Conservation (phyloP, 495 filamentous ascomycete genomes). For the Sordaria brevicollis region DNA sequence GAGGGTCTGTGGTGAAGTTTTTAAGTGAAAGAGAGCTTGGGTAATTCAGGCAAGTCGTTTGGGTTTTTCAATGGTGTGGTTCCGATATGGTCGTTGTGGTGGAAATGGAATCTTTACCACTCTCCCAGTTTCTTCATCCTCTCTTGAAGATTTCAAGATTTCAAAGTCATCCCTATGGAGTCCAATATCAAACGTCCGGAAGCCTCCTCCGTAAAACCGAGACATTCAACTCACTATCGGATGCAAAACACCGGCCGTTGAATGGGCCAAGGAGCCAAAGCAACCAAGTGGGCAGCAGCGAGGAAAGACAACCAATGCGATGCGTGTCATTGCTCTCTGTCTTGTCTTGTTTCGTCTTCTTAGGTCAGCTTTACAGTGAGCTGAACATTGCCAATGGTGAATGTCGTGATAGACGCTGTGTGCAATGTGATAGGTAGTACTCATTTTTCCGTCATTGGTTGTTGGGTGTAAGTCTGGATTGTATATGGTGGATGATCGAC, state of each 20-base stretch:
- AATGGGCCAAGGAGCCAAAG: not conserved
- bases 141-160: not conserved
- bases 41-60: not conserved
- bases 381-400: no score
- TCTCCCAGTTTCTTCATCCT: not conserved
- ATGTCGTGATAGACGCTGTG: no score
- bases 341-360: no score
- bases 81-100: no score
- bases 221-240: not conserved
- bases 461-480: no score
- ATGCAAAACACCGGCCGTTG: not conserved
- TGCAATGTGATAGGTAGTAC: no score
- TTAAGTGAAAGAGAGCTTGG: not conserved
- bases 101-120: no score
- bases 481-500: no score
- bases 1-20: not conserved
- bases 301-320: not conserved
- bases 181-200: not conserved
- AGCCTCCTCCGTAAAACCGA: not conserved
- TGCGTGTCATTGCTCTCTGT: not conserved
- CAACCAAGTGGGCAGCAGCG: not conserved
- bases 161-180: no score
- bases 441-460: no score
- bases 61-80: no score
- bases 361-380: no score